Percentiles rank a stretch among this genome's conserved stretches.
These are phyloP conservation scores for Monosporascus sp. DNA, from an alignment of 2,329 filamentous ascomycete genomes.

Conservation along the genomic window DNA sequence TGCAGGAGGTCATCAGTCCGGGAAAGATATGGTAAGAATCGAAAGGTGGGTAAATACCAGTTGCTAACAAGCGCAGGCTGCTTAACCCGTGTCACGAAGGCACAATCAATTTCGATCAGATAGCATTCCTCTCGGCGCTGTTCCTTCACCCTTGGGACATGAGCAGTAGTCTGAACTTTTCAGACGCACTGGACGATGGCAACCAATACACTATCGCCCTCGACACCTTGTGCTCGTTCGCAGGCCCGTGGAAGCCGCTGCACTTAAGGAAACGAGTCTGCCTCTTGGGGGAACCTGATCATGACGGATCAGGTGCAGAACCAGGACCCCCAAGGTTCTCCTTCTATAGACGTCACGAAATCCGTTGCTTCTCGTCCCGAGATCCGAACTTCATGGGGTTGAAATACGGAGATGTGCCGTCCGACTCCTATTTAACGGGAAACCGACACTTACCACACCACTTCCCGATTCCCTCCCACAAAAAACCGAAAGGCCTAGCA, in stretches of 20 bases:
- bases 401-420: not conserved
- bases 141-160: not conserved
- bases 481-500: not conserved
- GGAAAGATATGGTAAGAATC: not conserved
- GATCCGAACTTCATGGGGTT: not conserved
- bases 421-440: not conserved
- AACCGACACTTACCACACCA: not conserved
- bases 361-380: not conserved
- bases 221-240: not conserved
- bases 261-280: not conserved
- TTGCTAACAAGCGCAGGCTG: not conserved
- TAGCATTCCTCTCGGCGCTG: not conserved
- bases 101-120: not conserved
- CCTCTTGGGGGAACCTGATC: not conserved
- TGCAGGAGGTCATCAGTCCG: not conserved
- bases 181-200: not conserved
- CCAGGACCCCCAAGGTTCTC: not conserved
- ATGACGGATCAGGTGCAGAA: not conserved
- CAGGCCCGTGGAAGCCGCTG: not conserved
- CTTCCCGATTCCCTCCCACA: not conserved
- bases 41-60: not conserved
- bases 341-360: not conserved
- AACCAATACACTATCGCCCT: not conserved
- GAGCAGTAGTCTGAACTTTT: not conserved
- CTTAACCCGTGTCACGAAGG: not conserved